Evolutionary conservation across 2,329 filamentous ascomycete species (phyloP).

Genomic region (Claviceps cyperi): DNA sequence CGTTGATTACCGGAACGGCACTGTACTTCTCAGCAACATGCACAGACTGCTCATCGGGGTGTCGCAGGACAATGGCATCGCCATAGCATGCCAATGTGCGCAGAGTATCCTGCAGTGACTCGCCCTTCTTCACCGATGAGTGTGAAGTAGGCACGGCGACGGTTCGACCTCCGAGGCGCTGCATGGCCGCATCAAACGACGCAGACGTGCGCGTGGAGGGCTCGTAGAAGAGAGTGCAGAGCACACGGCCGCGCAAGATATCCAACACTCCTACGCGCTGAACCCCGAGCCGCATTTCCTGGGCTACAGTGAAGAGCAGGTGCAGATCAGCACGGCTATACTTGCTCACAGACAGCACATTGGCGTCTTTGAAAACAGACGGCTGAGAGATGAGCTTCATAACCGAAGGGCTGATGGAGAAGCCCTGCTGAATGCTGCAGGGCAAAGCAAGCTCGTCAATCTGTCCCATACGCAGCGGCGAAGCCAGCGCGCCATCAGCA

Average conservation of each 20-base stretch:
- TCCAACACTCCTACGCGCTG: constrained; percentile 83
- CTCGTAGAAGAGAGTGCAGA: constrained; percentile 94
- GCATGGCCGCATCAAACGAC: constrained; percentile 97
- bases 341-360: constrained; percentile 84
- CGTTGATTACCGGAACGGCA: constrained; percentile 88
- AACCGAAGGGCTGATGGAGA: constrained; percentile 46
- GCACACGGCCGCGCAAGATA: constrained; percentile 69
- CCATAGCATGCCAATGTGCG: constrained; percentile 88
- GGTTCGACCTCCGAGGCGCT: constrained; percentile 81
- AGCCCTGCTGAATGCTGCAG: constrained; percentile 34
- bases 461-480: constrained; percentile 11
- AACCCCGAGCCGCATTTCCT: constrained; percentile 93
- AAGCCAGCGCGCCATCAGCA: constrained; percentile 14
- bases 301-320: constrained; percentile 85
- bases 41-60: constrained; percentile 70
- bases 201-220: constrained; percentile 89
- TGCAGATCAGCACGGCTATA: constrained; percentile 82
- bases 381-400: constrained; percentile 55
- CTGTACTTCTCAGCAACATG: constrained; percentile 76
- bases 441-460: constrained; percentile 33
- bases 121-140: constrained; percentile 88
- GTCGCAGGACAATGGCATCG: constrained; percentile 90
- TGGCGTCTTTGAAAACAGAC: constrained; percentile 77
- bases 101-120: constrained; percentile 84
- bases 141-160: constrained; percentile 68